Percentiles rank a stretch among this genome's conserved stretches.
Conservation (phyloP, 179 eudicot genomes). For the Camellia oleifera region DNA sequence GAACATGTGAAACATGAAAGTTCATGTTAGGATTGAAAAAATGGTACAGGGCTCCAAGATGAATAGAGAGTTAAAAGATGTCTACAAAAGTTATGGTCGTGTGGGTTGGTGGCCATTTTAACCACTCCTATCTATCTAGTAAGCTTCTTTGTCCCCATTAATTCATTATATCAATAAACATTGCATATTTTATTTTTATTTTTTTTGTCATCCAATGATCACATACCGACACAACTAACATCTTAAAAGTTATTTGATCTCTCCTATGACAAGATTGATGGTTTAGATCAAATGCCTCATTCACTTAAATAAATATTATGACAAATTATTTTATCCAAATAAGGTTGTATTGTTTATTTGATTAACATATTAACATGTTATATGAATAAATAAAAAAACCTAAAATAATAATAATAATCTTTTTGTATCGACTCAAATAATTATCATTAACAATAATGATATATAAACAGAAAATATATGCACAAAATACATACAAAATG, state of each 20-base stretch:
- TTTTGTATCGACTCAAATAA: too few species aligned
- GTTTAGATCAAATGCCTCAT: neutral
- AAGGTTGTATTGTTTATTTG: neutral
- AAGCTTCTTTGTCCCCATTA: neutral
- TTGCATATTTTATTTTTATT: too few species aligned
- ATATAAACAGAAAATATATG: too few species aligned
- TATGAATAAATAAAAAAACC: neutral
- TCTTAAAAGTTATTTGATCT: neutral
- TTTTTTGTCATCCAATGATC: neutral
- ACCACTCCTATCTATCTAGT: constrained; percentile 24
- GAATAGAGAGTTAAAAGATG: neutral
- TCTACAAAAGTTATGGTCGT: constrained; percentile 11
- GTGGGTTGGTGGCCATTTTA: constrained; percentile 32
- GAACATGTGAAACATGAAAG: neutral
- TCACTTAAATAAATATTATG: neutral
- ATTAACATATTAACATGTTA: neutral
- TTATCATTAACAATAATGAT: too few species aligned
- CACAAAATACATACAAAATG: too few species aligned
- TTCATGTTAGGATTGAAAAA: constrained; percentile 30
- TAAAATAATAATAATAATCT: neutral
- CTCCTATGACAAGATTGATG: neutral
- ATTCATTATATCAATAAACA: too few species aligned
- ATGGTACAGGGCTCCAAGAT: neutral
- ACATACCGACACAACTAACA: neutral
- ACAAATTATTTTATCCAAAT: neutral